Conservation (phyloP, 2,329 filamentous ascomycete species). For the Aspergillus thermomutatus region DNA sequence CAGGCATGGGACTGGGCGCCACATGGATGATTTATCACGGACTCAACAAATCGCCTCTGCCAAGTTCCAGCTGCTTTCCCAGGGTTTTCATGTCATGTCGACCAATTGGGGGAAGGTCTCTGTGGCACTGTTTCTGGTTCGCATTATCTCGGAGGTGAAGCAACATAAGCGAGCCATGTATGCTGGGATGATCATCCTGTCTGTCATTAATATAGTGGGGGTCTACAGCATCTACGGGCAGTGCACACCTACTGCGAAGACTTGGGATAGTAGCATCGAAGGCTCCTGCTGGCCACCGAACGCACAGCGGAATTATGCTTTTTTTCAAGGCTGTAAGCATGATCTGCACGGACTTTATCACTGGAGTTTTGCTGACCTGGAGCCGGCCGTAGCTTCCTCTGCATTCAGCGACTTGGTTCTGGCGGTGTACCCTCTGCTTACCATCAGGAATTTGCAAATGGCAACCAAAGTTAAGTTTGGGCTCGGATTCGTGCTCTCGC, state of each 20-base stretch:
- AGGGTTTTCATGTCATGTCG: slow-evolving; percentile 13
- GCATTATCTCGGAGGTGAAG: slow-evolving; percentile 8
- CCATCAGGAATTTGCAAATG: slow-evolving; percentile 10
- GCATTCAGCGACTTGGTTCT: slow-evolving; percentile 8
- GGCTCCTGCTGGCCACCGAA: slow-evolving; percentile 5
- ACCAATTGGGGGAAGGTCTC: slow-evolving; percentile 14
- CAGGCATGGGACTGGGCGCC: slow-evolving; percentile 6
- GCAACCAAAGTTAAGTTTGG: slow-evolving; percentile 10
- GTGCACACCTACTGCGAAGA: slow-evolving; percentile 3
- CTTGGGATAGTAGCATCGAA: not conserved
- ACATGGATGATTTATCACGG: not conserved
- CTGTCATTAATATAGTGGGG: slow-evolving; percentile 2
- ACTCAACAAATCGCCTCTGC: not conserved
- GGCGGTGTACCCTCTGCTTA: slow-evolving; percentile 10
- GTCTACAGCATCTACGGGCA: slow-evolving; percentile 11
- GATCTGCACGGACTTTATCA: not conserved
- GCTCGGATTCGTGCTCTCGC: slow-evolving; percentile 9
- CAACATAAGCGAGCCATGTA: slow-evolving; percentile 7
- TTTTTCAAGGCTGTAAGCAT: slow-evolving; percentile 12
- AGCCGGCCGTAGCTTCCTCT: slow-evolving; percentile 3
- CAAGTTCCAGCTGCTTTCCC: slow-evolving; percentile 11
- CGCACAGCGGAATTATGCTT: slow-evolving; percentile 9
- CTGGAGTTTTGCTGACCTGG: not conserved
- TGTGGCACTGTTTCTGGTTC: slow-evolving; percentile 11
- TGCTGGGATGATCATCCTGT: slow-evolving; percentile 1